A percentile compares a stretch with the other conserved stretches of the same genome.
Conservation (phyloP, 1,139 yeast species). For the Magnusiomyces suaveolens region DNA sequence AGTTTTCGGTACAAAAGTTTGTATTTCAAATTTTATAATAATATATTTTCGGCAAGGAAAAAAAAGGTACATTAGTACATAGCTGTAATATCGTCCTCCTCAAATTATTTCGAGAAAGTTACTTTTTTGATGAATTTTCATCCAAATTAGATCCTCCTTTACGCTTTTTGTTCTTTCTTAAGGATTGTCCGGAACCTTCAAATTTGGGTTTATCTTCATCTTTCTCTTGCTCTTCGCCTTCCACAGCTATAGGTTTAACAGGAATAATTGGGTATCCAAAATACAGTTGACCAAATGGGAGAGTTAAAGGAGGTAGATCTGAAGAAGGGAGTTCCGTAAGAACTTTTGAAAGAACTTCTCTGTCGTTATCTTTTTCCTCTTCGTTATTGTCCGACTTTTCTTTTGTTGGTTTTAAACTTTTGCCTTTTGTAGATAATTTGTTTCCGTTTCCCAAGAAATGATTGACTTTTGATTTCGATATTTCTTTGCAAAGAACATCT, state of each 20-base stretch:
- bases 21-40: no score
- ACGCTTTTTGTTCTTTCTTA: slow-evolving; percentile 59
- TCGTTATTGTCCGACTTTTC: no score
- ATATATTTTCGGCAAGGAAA: no score
- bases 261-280: slow-evolving; percentile 86
- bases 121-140: not conserved
- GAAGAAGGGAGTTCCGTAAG: slow-evolving; percentile 41
- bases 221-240: slow-evolving; percentile 32
- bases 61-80: no score
- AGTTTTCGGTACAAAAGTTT: no score
- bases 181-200: slow-evolving; percentile 17
- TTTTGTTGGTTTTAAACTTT: not conserved
- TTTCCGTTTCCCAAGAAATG: slow-evolving; percentile 3
- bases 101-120: no score
- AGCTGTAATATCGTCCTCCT: no score
- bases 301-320: slow-evolving; percentile 58
- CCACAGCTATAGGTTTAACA: slow-evolving; percentile 44
- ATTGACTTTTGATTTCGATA: not conserved
- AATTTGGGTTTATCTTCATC: slow-evolving; percentile 15
- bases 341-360: slow-evolving; percentile 30
- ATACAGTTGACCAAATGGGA: slow-evolving; percentile 81
- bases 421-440: slow-evolving; percentile 2
- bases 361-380: slow-evolving; percentile 16
- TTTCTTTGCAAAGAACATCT: slow-evolving; percentile 1
- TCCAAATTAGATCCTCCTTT: slow-evolving; percentile 38